These are phyloP conservation scores for Coemansia reversa DNA, from an alignment of 192 early-diverging fungal genomes.

Conservation along the genomic window DNA sequence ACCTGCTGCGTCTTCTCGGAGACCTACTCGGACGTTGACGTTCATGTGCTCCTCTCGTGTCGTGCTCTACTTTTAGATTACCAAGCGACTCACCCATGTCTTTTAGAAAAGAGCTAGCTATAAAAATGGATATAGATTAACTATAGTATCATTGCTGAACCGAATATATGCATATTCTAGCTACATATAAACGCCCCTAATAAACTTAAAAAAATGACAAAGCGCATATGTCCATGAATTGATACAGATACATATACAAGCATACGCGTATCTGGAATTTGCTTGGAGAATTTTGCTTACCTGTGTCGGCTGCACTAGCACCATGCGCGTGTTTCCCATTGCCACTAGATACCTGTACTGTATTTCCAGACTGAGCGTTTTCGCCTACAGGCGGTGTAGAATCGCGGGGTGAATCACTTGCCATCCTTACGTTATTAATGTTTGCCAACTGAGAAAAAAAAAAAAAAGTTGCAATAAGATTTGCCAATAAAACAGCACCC, in stretches of 20 bases:
- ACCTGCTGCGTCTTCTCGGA: conserved; percentile 20
- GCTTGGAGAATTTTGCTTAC: conserved; percentile 8
- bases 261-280: background rate
- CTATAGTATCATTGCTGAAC: background rate
- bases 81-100: conserved; percentile 33
- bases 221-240: background rate
- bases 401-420: conserved; percentile 14
- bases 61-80: background rate
- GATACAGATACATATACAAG: background rate
- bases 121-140: background rate
- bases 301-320: conserved; percentile 10
- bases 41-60: background rate
- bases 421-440: conserved; percentile 4
- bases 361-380: background rate
- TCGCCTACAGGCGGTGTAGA: conserved; percentile 32
- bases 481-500: background rate
- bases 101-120: conserved; percentile 40
- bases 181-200: background rate
- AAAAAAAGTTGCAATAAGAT: background rate
- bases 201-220: background rate
- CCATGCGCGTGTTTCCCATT: conserved; percentile 3
- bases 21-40: conserved; percentile 5
- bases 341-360: background rate
- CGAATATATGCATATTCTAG: too few species aligned
- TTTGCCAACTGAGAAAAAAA: background rate